Percentiles rank a stretch among this genome's conserved stretches.
These are phyloP conservation scores for Lepiota brunneoincarnata DNA, from an alignment of 768 basidiomycete species.

Conservation along the genomic window DNA sequence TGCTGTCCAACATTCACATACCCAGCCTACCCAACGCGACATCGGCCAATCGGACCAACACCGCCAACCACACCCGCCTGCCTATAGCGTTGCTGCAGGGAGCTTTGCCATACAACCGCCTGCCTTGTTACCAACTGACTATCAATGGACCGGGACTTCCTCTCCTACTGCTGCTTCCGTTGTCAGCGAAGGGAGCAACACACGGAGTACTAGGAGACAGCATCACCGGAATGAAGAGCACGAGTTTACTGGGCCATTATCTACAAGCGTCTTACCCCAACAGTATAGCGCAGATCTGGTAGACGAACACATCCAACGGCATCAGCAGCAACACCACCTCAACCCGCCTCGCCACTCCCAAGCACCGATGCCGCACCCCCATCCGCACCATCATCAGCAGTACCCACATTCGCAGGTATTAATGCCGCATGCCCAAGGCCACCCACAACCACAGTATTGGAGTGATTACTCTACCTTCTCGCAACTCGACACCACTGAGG, in stretches of 20 bases:
- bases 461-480: conserved; percentile 52
- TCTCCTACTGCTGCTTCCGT: conserved; percentile 4
- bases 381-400: conserved; percentile 6
- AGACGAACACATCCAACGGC: conserved; percentile 33
- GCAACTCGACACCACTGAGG: conserved; percentile 43
- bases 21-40: neutral
- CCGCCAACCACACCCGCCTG: neutral
- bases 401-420: conserved; percentile 3
- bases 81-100: neutral
- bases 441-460: conserved; percentile 53
- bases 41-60: neutral
- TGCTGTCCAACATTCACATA: neutral
- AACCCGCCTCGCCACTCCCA: conserved; percentile 16
- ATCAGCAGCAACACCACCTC: conserved; percentile 5
- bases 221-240: conserved; percentile 14
- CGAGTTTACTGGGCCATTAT: conserved; percentile 45
- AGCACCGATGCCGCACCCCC: neutral
- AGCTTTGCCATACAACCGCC: conserved; percentile 13
- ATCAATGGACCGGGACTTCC: conserved; percentile 12
- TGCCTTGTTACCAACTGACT: conserved; percentile 13
- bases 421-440: conserved; percentile 12
- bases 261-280: conserved; percentile 73
- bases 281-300: conserved; percentile 72
- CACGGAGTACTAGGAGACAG: neutral
- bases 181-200: neutral